These are phyloP conservation scores for Sequoiadendron giganteum DNA, from an alignment of 75 land plant species.

Conservation along the genomic window DNA sequence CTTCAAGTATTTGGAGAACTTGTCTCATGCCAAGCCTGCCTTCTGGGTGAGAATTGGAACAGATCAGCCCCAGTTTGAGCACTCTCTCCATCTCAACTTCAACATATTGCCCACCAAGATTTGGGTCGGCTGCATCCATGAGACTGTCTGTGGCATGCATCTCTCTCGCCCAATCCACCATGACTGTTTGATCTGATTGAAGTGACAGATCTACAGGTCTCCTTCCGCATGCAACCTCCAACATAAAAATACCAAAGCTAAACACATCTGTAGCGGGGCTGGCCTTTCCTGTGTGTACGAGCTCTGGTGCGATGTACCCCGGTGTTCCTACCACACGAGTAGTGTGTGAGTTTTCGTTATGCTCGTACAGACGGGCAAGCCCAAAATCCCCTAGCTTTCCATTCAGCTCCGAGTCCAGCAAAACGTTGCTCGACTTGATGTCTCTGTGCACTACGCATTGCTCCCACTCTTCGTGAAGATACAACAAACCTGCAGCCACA, in stretches of 20 bases:
- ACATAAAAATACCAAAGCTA: neutral
- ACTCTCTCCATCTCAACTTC: neutral
- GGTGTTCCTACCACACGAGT: neutral
- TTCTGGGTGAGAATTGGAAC: neutral
- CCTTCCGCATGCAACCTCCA: neutral
- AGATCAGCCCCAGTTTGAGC: neutral
- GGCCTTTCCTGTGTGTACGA: neutral
- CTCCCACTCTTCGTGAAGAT: conserved; percentile 25
- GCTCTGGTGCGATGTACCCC: neutral
- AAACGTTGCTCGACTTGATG: neutral
- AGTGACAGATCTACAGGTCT: neutral
- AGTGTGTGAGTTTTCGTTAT: too few species aligned
- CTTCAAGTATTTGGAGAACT: neutral
- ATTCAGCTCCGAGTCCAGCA: neutral
- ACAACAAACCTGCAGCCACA: conserved; percentile 27
- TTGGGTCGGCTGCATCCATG: neutral
- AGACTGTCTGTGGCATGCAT: neutral
- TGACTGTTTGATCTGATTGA: neutral
- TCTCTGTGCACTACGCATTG: neutral
- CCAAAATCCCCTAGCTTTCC: neutral
- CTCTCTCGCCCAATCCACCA: neutral
- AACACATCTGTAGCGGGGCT: neutral
- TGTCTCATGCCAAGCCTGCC: neutral
- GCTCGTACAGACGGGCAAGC: neutral
- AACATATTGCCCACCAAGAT: neutral